Conservation (phyloP, 129 eudicot species). For the Erigeron canadensis region DNA sequence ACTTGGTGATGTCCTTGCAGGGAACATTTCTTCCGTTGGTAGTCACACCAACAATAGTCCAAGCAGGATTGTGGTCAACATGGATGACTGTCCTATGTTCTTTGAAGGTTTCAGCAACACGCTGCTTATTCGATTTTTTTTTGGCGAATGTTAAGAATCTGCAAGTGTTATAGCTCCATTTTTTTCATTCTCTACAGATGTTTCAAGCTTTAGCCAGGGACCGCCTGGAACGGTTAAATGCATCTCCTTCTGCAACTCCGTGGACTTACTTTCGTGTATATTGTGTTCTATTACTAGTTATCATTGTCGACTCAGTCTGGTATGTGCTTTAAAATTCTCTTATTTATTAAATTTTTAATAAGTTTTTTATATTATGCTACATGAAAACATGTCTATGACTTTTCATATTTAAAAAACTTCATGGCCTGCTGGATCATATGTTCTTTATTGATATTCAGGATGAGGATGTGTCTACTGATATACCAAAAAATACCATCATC, state of each 20-base stretch:
- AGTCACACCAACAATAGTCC: conserved; percentile 72
- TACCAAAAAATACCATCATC: conserved; percentile 52
- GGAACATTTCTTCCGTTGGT: conserved; percentile 94
- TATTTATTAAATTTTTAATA: background rate
- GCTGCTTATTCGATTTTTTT: background rate
- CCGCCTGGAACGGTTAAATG: conserved; percentile 89
- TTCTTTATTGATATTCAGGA: conserved; percentile 48
- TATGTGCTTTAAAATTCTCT: conserved; percentile 27
- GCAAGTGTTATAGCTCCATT: background rate
- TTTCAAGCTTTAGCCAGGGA: conserved; percentile 98
- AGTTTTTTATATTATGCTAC: conserved; percentile 3
- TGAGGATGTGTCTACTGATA: conserved; percentile 52
- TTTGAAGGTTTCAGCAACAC: conserved; percentile 59
- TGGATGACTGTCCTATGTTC: conserved; percentile 83
- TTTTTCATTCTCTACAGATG: conserved; percentile 51
- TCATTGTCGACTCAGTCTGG: conserved; percentile 73
- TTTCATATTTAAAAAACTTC: conserved; percentile 7
- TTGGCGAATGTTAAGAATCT: conserved; percentile 14
- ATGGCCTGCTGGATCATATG: conserved; percentile 9
- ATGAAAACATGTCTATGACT: conserved; percentile 4
- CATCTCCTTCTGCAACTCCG: conserved; percentile 97
- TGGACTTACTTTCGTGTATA: conserved; percentile 93
- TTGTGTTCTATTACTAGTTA: conserved; percentile 70
- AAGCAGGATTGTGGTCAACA: conserved; percentile 70
- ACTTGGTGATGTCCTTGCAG: conserved; percentile 37